Conservation (phyloP, 2,329 filamentous ascomycete genomes). For the Bipolaris bicolor region DNA sequence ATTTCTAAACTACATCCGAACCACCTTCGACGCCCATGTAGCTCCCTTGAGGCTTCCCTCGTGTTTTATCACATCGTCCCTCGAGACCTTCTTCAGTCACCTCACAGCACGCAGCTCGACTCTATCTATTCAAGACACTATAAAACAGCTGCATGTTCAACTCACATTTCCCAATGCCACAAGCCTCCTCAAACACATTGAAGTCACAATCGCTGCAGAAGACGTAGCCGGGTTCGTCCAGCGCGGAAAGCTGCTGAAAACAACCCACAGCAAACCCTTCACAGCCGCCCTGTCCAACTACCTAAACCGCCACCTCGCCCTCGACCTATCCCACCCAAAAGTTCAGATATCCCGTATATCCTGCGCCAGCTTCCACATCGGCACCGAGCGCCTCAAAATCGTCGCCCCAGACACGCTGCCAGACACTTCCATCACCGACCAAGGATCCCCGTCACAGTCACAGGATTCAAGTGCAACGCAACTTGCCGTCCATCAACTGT, state of each 20-base stretch:
- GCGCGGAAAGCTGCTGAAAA: constrained; percentile 32
- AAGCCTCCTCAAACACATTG: constrained; percentile 49
- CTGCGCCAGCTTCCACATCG: constrained; percentile 51
- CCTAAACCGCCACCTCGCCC: constrained; percentile 49
- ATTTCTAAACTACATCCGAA: constrained; percentile 56
- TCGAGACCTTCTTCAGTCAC: constrained; percentile 65
- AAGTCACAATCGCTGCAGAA: constrained; percentile 51
- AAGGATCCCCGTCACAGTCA: constrained; percentile 24
- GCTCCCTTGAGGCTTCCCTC: constrained; percentile 54
- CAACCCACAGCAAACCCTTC: constrained; percentile 41
- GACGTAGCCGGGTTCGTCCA: constrained; percentile 48
- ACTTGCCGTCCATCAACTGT: constrained; percentile 42
- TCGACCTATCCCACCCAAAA: constrained; percentile 49
- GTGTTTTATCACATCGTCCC: constrained; percentile 51
- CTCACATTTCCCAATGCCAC: constrained; percentile 42
- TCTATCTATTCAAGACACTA: constrained; percentile 38
- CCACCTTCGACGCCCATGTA: constrained; percentile 59
- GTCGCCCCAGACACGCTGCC: constrained; percentile 34
- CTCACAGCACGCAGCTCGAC: constrained; percentile 53
- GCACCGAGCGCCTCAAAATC: constrained; percentile 50
- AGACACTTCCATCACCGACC: constrained; percentile 34
- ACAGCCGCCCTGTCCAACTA: constrained; percentile 50
- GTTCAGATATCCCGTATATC: constrained; percentile 51
- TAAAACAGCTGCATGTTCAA: constrained; percentile 46
- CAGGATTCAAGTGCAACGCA: constrained; percentile 41